Evolutionary conservation across 257 asterid species (phyloP), one percentile per base, ranked within the genome.

Genomic region (Solanum chiquidenum): DNA sequence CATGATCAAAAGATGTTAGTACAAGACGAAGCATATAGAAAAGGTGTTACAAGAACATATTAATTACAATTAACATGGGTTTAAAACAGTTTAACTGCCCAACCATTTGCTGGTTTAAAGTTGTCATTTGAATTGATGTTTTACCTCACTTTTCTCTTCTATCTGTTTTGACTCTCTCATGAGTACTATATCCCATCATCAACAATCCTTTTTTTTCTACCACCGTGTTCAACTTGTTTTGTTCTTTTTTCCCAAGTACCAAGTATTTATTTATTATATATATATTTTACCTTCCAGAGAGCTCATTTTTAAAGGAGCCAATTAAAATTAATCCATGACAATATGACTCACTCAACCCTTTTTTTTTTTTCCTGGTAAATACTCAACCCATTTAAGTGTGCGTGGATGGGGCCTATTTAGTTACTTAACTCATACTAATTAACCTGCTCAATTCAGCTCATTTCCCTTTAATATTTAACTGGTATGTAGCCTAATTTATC

Each of bases 71-170:
- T 33, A 20, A 16, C 44, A 33, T 72, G 25, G 79, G 38, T 20
- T 69, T 69, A 69, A 69, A 29, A 69, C 75, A 33, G 44, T 33
- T 33, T 72, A 72, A 34, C 25, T 74, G 49, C 31, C 80, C 52
- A 74, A 10, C 20, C 31, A 34, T 73, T 52, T 84, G 40, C 87
- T 64, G 79, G 79, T 64, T 64, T 84, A 3, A 84, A 27, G 79
- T 84, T 64, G n/a, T 84, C 87, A 29, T 44, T 79, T 38, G 87
- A 84, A 35, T 60, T 69, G 87, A 84, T 84, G 87, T 64, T 27
- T 84, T 84, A 84, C 79, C 87, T 64, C 11, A 84, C 44, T 7
- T 27, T 35, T 60, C 40, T n/a, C 85, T 3, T 42, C 62, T 12
- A 12, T 46, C 18, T 35, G 27, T 31, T 60, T 64, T 64, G 64